Conservation (phyloP, 768 basidiomycete genomes). For the Mycena chlorophos region DNA sequence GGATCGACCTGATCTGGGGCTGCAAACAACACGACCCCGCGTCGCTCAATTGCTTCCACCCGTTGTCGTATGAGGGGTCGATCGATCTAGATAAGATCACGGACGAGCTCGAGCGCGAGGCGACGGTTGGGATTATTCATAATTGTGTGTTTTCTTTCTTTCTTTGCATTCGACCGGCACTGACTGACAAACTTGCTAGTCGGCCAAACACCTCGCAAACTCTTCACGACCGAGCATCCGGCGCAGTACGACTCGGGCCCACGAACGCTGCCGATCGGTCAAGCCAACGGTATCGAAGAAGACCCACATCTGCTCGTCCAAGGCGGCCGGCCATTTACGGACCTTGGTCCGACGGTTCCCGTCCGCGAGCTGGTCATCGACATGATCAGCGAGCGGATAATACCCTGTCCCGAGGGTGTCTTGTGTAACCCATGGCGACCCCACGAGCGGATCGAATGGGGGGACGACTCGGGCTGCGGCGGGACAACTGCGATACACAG, state of each 20-base stretch:
- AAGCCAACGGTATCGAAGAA: slow-evolving; percentile 78
- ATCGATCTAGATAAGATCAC: slow-evolving; percentile 86
- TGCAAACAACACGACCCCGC: slow-evolving; percentile 77
- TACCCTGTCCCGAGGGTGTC: slow-evolving; percentile 61
- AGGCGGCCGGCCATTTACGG: slow-evolving; percentile 52
- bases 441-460: slow-evolving; percentile 76
- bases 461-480: slow-evolving; percentile 17
- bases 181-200: slow-evolving; percentile 43
- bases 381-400: slow-evolving; percentile 54
- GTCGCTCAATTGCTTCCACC: slow-evolving; percentile 86
- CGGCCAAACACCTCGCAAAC: slow-evolving; percentile 87
- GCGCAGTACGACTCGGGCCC: slow-evolving; percentile 68
- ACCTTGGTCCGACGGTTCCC: slow-evolving; percentile 47
- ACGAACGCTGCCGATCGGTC: slow-evolving; percentile 70
- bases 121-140: slow-evolving; percentile 92
- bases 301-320: slow-evolving; percentile 72
- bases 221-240: slow-evolving; percentile 79
- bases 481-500: background rate
- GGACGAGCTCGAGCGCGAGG: slow-evolving; percentile 85
- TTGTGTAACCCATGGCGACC: slow-evolving; percentile 58
- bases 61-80: slow-evolving; percentile 88
- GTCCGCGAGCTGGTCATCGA: slow-evolving; percentile 59
- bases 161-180: background rate
- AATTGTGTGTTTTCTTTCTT: slow-evolving; percentile 60
- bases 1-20: slow-evolving; percentile 97